Percentiles rank a stretch among this genome's conserved stretches.
Evolutionary conservation across 768 basidiomycete species (phyloP).

Genomic region (Chalciporus piperatus): DNA sequence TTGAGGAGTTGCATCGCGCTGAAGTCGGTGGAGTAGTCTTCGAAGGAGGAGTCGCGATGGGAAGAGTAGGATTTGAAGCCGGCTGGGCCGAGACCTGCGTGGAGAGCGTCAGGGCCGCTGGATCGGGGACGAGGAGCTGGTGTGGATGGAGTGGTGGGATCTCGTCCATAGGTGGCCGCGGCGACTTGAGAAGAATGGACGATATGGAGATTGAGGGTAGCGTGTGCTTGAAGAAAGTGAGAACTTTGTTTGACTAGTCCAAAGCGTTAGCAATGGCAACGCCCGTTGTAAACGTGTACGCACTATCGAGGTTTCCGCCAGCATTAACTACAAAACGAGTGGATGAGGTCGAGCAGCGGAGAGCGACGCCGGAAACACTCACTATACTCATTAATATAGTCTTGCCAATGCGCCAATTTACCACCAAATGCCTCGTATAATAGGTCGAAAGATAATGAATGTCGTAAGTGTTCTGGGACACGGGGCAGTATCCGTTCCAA

Average conservation of each 20-base stretch:
- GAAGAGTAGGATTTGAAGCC: slow-evolving; percentile 57
- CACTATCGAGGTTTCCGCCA: slow-evolving; percentile 69
- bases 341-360: slow-evolving; percentile 3
- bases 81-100: slow-evolving; percentile 57
- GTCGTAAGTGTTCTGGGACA: slow-evolving; percentile 61
- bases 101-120: slow-evolving; percentile 48
- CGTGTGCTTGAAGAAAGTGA: slow-evolving; percentile 82
- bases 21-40: slow-evolving; percentile 63
- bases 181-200: slow-evolving; percentile 75
- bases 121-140: slow-evolving; percentile 33
- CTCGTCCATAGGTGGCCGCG: slow-evolving; percentile 31
- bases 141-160: slow-evolving; percentile 31
- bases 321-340: slow-evolving; percentile 58
- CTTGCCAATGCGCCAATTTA: slow-evolving; percentile 79
- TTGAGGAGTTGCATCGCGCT: slow-evolving; percentile 76
- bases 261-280: slow-evolving; percentile 6
- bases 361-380: neutral
- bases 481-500: slow-evolving; percentile 60
- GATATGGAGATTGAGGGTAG: slow-evolving; percentile 81
- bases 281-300: slow-evolving; percentile 23
- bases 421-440: slow-evolving; percentile 82
- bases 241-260: slow-evolving; percentile 69
- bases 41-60: slow-evolving; percentile 25
- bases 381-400: slow-evolving; percentile 77
- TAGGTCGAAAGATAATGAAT: slow-evolving; percentile 62